Base-by-base conservation (phyloP, 352 stramenopile genomes). In the Phytopythium sindhum region DNA sequence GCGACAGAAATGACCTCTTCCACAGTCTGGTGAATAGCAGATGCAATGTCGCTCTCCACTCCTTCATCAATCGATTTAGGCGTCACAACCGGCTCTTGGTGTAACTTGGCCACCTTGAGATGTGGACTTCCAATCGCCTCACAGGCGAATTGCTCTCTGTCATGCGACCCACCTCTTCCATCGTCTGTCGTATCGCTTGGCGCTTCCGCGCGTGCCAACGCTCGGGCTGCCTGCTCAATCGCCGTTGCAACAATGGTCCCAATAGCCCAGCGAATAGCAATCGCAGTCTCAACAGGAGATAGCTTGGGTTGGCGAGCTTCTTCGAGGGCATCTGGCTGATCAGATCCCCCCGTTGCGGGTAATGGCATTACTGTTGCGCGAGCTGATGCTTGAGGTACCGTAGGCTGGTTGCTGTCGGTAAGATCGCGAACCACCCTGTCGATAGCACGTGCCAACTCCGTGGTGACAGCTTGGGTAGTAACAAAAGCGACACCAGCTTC, bases 251-350 rank as follows among this genome's bases (percentile, higher is more conserved):
- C 70, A 47, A 86, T 72, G 2, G 67, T 73, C 37, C 73, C 72
- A 15, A 86, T 70, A 14, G 72, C 72, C 57, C 64, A 74, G 44
- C 72, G 66, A 45, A 83, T 75, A 23, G 77, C 74, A 55, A 83
- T 78, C n/a, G 68, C 72, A 73, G 77, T 83, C 61, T 73, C 67
- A 56, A 86, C 72, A 42, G 28, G 68, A 70, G 8, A 78, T 51
- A 3, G 60, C 64, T 50, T 12, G 35, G 12, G 12, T 12, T 42
- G 2, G 35, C 2, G 35, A 42, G 35, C 35, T 42, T 42, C 35
- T 11, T 42, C 35, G 35, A 42, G 35, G 9, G 35, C 15, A 5
- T 50, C 44, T 50, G 44, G 15, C 6, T 50, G 4, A 2, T 10
- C 9, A 10, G 35, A 42, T 42, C 35, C 9, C 1, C 12, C 35